Evolutionary conservation across 805 yeast genomes (phyloP), one percentile per base, ranked within the genome.

Genomic region (Metschnikowia chrysomelidarum): DNA sequence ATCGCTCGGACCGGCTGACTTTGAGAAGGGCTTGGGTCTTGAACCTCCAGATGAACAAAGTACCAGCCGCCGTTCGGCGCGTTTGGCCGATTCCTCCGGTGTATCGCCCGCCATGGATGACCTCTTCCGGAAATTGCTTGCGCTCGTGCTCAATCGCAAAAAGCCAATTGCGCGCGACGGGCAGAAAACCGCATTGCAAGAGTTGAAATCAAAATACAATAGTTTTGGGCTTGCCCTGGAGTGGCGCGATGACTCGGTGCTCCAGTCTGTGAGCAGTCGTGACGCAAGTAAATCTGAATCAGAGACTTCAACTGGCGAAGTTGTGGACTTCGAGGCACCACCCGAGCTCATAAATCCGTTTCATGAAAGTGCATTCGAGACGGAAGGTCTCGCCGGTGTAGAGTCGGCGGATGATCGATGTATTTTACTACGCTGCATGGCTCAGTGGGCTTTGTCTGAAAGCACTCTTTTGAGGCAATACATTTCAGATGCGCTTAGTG

Each of bases 131-230:
- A 47, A 54, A 20, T 48, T 68, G 8, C 46, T 64, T 20, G 51
- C 62, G 1, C 44, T 67, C 24, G 61, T 65, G 4, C 53, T 67
- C 30, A 68, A 68, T 41, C 42, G 71, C 13, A 65, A 63, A 34
- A 55, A 60, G 22, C 54, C 52, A 8, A 54, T 64, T 19, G 49
- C 36, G 15, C 40, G 24, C 38, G 57, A 12, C 40, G 55, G 41
- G 24, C 59, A 40, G 44, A 38, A 44, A 12, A 39, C 57, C 15
- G 69, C 69, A 3, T 51, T 64, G 12, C 50, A 48, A 14, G 71
- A 66, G 40, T 50, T 67, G 27, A 62, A 58, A 36, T 40, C 62
- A 1, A 45, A 54, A 35, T 41, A 49, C 28, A 28, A 41, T 7
- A 19, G 34, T 4, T 46, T 60, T 5, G 72, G 73, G 1, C 48